These are phyloP conservation scores for Chaetoscypha palmicola DNA, from an alignment of 2,329 filamentous ascomycete genomes.

Conservation along the genomic window DNA sequence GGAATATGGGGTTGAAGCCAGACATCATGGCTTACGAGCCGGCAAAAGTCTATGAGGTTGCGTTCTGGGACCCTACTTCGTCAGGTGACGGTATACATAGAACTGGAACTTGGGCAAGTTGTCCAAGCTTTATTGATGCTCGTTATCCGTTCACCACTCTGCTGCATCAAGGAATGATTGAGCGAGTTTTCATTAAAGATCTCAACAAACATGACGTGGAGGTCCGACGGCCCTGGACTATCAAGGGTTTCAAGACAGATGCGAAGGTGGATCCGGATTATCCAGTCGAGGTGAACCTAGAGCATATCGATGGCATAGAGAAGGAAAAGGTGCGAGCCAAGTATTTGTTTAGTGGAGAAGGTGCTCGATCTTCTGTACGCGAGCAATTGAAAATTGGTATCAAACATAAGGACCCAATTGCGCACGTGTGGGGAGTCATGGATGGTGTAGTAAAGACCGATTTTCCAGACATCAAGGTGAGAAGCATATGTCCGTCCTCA, in stretches of 20 bases:
- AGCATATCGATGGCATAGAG: slow-evolving; percentile 67
- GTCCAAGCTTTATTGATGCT: slow-evolving; percentile 73
- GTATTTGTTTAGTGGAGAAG: slow-evolving; percentile 66
- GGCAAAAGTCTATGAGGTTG: slow-evolving; percentile 74
- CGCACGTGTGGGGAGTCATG: slow-evolving; percentile 71
- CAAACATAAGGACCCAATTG: slow-evolving; percentile 61
- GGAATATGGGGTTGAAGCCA: slow-evolving; percentile 84
- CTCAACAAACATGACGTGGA: slow-evolving; percentile 53
- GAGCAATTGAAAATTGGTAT: slow-evolving; percentile 63
- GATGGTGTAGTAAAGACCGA: slow-evolving; percentile 66
- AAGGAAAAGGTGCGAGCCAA: slow-evolving; percentile 63
- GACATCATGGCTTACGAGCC: slow-evolving; percentile 82
- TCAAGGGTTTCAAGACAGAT: slow-evolving; percentile 54
- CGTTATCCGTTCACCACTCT: slow-evolving; percentile 65
- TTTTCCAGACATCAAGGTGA: slow-evolving; percentile 74
- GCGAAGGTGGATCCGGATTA: slow-evolving; percentile 54
- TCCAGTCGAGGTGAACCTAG: slow-evolving; percentile 71
- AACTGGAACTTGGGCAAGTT: slow-evolving; percentile 76
- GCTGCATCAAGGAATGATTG: slow-evolving; percentile 65
- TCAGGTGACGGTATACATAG: slow-evolving; percentile 52
- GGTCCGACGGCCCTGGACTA: slow-evolving; percentile 59
- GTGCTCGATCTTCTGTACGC: slow-evolving; percentile 59
- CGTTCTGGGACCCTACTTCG: slow-evolving; percentile 61
- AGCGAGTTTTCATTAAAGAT: slow-evolving; percentile 62
- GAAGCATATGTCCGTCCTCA: not conserved